Evolutionary conservation across 495 filamentous ascomycete species (phyloP), one percentile per base, ranked within the genome.

Genomic region (Annulohypoxylon stygium): DNA sequence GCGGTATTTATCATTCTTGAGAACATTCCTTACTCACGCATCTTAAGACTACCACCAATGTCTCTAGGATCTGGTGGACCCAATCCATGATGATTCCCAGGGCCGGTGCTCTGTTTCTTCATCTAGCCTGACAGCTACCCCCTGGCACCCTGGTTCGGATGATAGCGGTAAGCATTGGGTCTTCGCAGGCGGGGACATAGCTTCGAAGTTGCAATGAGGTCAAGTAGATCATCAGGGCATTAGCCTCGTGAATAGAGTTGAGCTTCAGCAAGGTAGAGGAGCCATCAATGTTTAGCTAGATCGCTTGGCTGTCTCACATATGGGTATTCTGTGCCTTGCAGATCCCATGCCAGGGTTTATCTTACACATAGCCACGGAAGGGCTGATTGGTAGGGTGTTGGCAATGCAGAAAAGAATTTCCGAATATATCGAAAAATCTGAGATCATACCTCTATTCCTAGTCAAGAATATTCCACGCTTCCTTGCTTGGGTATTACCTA

Each of bases 1-100:
- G 25, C 51, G 20, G 39, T 74, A 74, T 74, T 70, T 74, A 74
- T 67, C 57, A 64, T 70, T 74, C 58, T 30, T 58, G 47, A 23
- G 58, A 26, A 18, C 71, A 69, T 69, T 69, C 71, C 67, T 67
- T 14, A 8, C 48, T 62, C 18, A 63, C 50, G 54, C 50, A 48
- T 62, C 71, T 48, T 69, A 39, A 65, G 62, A 43, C 18, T 0
- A 36, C 43, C 26, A 34, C 53, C 43, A 11, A 73, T 73, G 60
- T 68, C 66, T 36, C 43, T 20, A 65, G 66, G 61, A 53, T 45
- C 36, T 1, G 39, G 61, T 47, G 45, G 71, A 37, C 33, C 71
- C 45, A 37, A 26, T n/a, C 65, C 26, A 63, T 63, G 25, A 47
- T 54, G 59, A 54, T 37, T 30, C 4, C 8, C 48, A 47, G 50